These are phyloP conservation scores for Mortierella sp. DNA, from an alignment of 371 early-diverging fungal genomes.

Conservation along the genomic window DNA sequence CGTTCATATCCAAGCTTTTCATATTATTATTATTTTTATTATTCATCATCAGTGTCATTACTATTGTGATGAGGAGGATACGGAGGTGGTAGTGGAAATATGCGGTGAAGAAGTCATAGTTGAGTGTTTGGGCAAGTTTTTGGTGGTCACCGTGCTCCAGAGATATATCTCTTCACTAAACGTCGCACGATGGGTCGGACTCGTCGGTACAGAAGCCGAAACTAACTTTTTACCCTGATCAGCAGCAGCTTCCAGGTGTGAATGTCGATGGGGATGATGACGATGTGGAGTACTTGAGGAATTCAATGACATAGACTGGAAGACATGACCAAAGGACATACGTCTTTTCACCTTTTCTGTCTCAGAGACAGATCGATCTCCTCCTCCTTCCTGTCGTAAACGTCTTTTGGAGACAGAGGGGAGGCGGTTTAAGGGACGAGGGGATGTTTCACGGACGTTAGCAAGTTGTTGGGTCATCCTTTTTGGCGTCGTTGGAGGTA, in stretches of 20 bases:
- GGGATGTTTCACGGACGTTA: no score
- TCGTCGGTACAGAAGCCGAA: constrained; percentile 2
- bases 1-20: no score
- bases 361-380: not conserved
- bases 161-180: constrained; percentile 25
- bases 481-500: not conserved
- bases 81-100: no score
- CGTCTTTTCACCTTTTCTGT: constrained; percentile 24
- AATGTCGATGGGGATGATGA: not conserved
- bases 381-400: not conserved
- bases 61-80: not conserved
- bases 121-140: constrained; percentile 6
- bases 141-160: constrained; percentile 40
- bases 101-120: not conserved
- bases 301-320: constrained; percentile 18
- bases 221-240: not conserved
- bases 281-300: no score
- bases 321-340: constrained; percentile 31
- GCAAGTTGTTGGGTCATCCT: no score
- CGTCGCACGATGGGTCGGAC: not conserved
- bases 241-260: constrained; percentile 3
- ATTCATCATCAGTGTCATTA: not conserved
- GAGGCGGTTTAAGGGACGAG: not conserved
- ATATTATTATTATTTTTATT: not conserved
- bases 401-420: not conserved